A percentile compares a stretch with the other conserved stretches of the same genome.
Evolutionary conservation across 805 yeast genomes (phyloP).

Genomic region (Metschnikowia continentalis): DNA sequence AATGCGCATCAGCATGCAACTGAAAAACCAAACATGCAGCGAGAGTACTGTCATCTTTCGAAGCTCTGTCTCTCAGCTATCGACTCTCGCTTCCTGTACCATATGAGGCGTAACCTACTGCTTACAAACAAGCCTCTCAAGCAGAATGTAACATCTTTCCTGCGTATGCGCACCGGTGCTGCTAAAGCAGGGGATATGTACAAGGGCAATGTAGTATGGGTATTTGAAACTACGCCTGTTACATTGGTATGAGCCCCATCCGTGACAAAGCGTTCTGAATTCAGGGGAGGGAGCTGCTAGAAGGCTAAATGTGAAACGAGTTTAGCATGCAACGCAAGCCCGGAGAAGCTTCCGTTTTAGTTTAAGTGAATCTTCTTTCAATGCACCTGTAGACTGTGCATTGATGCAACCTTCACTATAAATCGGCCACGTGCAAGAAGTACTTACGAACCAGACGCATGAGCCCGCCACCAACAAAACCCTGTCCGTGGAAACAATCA

Average conservation of each 20-base stretch:
- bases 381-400: not conserved
- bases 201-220: not conserved
- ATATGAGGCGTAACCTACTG: no score
- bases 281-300: not conserved
- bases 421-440: not conserved
- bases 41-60: not conserved
- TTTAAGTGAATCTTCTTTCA: not conserved
- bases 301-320: not conserved
- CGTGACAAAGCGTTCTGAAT: not conserved
- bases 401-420: not conserved
- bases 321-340: not conserved
- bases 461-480: not conserved
- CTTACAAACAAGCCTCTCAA: no score
- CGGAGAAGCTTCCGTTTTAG: not conserved
- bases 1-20: not conserved
- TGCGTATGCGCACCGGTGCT: no score
- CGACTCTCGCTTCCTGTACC: no score
- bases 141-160: no score
- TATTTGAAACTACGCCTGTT: not conserved
- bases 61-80: not conserved
- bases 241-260: not conserved
- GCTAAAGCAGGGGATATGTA: not conserved
- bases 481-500: not conserved
- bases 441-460: not conserved
- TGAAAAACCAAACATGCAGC: not conserved